phyloP scores from a whole-genome alignment of 371 early-diverging fungal species.

The Syncephalis fuscata region DNA sequence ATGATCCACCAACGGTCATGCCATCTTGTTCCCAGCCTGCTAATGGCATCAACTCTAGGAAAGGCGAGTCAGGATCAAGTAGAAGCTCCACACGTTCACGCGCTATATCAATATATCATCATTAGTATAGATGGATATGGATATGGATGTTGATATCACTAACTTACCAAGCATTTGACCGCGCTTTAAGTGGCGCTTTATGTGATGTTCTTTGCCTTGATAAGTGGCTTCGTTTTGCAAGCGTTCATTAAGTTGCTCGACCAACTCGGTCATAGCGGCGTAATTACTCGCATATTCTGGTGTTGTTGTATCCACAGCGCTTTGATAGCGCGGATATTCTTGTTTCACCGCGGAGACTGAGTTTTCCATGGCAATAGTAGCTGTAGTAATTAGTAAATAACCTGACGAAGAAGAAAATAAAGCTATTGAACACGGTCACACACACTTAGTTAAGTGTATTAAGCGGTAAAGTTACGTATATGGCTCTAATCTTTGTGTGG shows the following conservation, averaged over 20 bases:
- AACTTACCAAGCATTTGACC: constrained; percentile 39
- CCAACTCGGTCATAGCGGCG: constrained; percentile 31
- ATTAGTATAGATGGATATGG: background rate
- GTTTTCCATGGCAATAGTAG: too few relatives aligned
- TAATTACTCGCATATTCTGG: constrained; percentile 38
- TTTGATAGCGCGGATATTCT: too few relatives aligned
- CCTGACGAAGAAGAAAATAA: too few relatives aligned
- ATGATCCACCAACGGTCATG: constrained; percentile 52
- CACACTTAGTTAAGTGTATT: too few relatives aligned
- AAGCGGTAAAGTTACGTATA: too few relatives aligned
- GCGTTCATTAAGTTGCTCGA: constrained; percentile 30
- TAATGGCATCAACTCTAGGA: constrained; percentile 46
- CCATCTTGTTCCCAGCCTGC: constrained; percentile 55
- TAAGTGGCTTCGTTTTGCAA: constrained; percentile 28
- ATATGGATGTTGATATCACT: background rate
- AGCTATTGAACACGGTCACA: too few relatives aligned
- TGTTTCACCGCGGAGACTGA: too few relatives aligned
- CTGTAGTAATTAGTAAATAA: too few relatives aligned
- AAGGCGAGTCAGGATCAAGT: constrained; percentile 57
- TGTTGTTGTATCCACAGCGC: too few relatives aligned
- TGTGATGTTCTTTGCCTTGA: constrained; percentile 35
- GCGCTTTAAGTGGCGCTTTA: constrained; percentile 38
- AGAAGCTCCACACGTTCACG: constrained; percentile 48
- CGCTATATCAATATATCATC: constrained; percentile 13
- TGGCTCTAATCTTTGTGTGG: too few relatives aligned